Evolutionary conservation across 768 basidiomycete genomes (phyloP), one percentile per base, ranked within the genome.

Genomic region (Boletales sp.): DNA sequence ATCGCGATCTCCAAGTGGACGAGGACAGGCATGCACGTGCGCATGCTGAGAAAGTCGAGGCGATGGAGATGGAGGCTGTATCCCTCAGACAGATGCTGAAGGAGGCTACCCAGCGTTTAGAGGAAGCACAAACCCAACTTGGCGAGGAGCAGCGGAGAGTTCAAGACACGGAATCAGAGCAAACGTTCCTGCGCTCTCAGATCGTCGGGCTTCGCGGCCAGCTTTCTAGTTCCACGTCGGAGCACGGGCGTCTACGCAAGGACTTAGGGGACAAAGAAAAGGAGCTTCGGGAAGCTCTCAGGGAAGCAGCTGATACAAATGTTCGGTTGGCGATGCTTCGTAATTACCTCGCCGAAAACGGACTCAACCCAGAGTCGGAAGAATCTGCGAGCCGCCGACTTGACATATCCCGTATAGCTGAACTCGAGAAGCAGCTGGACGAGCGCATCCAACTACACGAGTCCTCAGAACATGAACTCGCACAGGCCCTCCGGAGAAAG

Each of bases 321-420:
- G 72, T 93, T 53, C 87, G 90, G 52, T 72, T 90, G 56, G 80
- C 76, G 21, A 86, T 90, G 74, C 74, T 98, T 50, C 84, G 92
- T 40, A 87, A 83, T 63, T 85, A 97, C 63, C 78, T 98, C 41
- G 82, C 84, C 18, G 97, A 98, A 61, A 85, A 89, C 61, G 95
- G 94, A 14, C 79, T 98, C 45, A 77, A 77, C 24, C 72, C 87
- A 17, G 86, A 88, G 47, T 90, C 91, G 17, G 87, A 85, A n/a
- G 69, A 70, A 5, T 73, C 78, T 13, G 69, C 71, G 17, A 69
- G 67, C 10, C 64, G 54, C 10, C 64, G 52, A 47, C 46, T 30
- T 31, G 69, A 70, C 31, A 58, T 63, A n/a, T 65, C 70, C 8
- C 77, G 76, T n/a, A 63, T 93, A 41, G 72, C 76, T 4, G 90